Percentiles rank a stretch among this genome's conserved stretches.
phyloP scores from a whole-genome alignment of 2,329 filamentous ascomycete genomes.

The Cytospora piceae region DNA sequence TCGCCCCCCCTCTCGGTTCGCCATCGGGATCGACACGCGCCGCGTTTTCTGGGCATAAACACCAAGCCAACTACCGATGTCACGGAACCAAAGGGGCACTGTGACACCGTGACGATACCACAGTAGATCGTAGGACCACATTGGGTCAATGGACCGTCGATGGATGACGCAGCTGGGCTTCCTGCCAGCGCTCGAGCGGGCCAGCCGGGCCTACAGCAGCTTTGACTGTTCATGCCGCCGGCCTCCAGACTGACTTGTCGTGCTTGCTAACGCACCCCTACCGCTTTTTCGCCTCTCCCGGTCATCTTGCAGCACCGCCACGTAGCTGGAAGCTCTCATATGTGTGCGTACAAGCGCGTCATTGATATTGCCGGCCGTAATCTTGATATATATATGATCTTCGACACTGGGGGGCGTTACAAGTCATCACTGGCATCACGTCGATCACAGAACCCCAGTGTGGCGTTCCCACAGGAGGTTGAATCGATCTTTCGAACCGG shows the following conservation, averaged over 20 bases:
- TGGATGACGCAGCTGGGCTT: neutral
- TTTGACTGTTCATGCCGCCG: neutral
- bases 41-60: neutral
- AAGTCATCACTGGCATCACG: too few species aligned
- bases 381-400: too few species aligned
- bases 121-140: too few species aligned
- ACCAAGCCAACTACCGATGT: neutral
- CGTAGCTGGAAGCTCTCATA: too few species aligned
- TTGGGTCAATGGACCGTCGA: neutral
- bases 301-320: too few species aligned
- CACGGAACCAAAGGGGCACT: neutral
- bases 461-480: neutral
- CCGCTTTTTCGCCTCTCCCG: too few species aligned
- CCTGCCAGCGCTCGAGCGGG: neutral
- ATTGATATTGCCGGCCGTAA: too few species aligned
- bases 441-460: too few species aligned
- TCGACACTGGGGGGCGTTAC: too few species aligned
- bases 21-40: neutral
- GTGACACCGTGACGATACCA: neutral
- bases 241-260: neutral
- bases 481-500: neutral
- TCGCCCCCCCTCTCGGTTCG: neutral
- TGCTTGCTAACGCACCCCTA: neutral
- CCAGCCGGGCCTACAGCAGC: too few species aligned
- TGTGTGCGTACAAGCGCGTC: too few species aligned